These are phyloP conservation scores for Polysphondylium violaceum DNA, from an alignment of 78 protist genomes.

Conservation along the genomic window DNA sequence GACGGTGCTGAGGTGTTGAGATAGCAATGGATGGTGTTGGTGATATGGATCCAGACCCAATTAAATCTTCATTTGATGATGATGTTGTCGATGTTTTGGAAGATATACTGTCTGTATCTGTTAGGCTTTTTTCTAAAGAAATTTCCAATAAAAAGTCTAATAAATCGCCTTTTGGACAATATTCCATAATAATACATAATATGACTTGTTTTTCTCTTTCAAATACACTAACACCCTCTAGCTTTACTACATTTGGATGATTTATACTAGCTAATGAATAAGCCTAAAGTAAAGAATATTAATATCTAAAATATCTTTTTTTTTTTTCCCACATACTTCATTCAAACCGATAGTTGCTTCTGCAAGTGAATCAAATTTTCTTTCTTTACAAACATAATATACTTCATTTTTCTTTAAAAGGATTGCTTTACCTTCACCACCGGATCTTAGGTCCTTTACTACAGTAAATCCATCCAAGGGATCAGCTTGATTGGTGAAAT, in stretches of 20 bases:
- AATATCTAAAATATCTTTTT: background rate
- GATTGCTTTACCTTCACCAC: constrained; percentile 78
- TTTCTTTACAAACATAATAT: constrained; percentile 67
- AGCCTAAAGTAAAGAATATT: constrained; percentile 22
- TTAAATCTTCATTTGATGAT: too few relatives aligned
- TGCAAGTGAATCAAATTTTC: constrained; percentile 27
- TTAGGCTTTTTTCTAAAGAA: too few relatives aligned
- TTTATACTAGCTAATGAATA: constrained; percentile 35
- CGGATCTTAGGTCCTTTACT: constrained; percentile 44
- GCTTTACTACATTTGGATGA: constrained; percentile 43
- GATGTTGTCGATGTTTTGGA: background rate
- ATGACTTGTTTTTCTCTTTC: constrained; percentile 9
- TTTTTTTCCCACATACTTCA: constrained; percentile 23
- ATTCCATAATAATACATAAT: constrained; percentile 45
- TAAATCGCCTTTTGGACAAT: constrained; percentile 58
- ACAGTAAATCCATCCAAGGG: constrained; percentile 27
- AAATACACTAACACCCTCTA: constrained; percentile 44
- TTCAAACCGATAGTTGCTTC: constrained; percentile 72
- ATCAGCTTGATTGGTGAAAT: background rate
- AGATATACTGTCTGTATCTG: background rate
- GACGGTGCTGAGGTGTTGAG: background rate
- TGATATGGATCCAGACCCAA: background rate
- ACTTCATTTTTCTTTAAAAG: constrained; percentile 34
- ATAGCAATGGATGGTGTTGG: background rate
- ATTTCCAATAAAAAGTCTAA: constrained; percentile 59